Conservation (phyloP, 2,329 filamentous ascomycete species). For the Onygena corvina region DNA sequence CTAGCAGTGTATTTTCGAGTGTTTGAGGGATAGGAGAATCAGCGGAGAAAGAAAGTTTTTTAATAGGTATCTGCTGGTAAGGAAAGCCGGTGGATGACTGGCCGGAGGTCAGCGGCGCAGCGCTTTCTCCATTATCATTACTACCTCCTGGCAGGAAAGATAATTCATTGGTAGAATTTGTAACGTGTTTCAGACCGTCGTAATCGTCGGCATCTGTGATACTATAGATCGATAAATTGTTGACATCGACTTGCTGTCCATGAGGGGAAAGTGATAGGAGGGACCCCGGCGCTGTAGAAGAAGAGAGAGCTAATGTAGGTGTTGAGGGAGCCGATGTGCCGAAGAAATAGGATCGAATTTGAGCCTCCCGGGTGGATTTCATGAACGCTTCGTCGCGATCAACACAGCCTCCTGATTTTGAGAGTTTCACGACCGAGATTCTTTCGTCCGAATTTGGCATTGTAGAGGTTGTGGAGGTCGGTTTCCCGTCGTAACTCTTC, state of each 20-base stretch:
- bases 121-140: slow-evolving; percentile 19
- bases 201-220: slow-evolving; percentile 41
- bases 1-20: slow-evolving; percentile 71
- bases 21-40: slow-evolving; percentile 37
- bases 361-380: slow-evolving; percentile 58
- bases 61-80: slow-evolving; percentile 32
- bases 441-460: slow-evolving; percentile 46
- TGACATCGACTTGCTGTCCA: slow-evolving; percentile 72
- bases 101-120: slow-evolving; percentile 17
- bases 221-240: slow-evolving; percentile 60
- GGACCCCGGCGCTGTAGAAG: slow-evolving; percentile 29
- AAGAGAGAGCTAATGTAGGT: slow-evolving; percentile 26
- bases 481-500: slow-evolving; percentile 50
- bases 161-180: slow-evolving; percentile 23
- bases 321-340: slow-evolving; percentile 47
- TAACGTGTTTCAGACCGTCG: slow-evolving; percentile 28
- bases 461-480: slow-evolving; percentile 35
- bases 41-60: slow-evolving; percentile 48
- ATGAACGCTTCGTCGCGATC: slow-evolving; percentile 63
- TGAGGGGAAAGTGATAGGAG: slow-evolving; percentile 71
- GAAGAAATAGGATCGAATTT: slow-evolving; percentile 90
- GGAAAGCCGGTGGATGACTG: slow-evolving; percentile 16
- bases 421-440: slow-evolving; percentile 63
- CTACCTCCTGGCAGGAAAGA: slow-evolving; percentile 28
- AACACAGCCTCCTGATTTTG: slow-evolving; percentile 76